Evolutionary conservation across 2,329 filamentous ascomycete genomes (phyloP), one percentile per base, ranked within the genome.

Genomic region (Fusarium tuaranense): DNA sequence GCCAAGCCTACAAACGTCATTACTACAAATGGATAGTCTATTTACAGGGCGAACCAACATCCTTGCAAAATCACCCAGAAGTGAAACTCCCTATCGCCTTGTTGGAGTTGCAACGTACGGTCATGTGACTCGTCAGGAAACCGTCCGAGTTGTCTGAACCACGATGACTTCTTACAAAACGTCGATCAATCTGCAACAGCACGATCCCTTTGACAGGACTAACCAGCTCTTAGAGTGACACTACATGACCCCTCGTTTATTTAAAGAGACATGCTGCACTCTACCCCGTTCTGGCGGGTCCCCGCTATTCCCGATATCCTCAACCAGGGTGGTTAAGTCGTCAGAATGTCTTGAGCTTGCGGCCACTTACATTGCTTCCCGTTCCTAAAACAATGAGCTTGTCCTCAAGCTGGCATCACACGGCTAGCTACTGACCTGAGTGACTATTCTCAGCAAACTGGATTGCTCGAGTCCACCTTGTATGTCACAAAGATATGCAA

Each of bases 181-280:
- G 63, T 65, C 46, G 71, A 74, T 74, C 48, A 62, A 68, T 68
- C 22, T 65, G 64, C 27, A 48, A 66, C 44, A 60, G 58, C 39
- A 58, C 51, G 51, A 72, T 72, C 58, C 53, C 66, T 55, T 69
- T 38, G 67, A 57, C 34, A 63, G 58, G 20, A 44, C 32, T 48
- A 57, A 20, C 32, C 32, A 64, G 36, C 48, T 57, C 22, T 44
- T 39, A 27, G 36, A 34, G 57, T 48, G 48, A 62, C 48, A 27
- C 51, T 32, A 44, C 58, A 39, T 58, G 46, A 30, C 68, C 20
- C 61, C 46, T 62, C 53, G n/a, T 71, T 65, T 72, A 61, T 68
- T 68, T 55, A 41, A 55, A 61, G 57, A 73, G 71, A 57, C 48
- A 65, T 36, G 27, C 71, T 38, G 20, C 57, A 51, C 46, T 38